phyloP scores from a whole-genome alignment of 2,329 filamentous ascomycete species.

The Colletotrichum tabaci region DNA sequence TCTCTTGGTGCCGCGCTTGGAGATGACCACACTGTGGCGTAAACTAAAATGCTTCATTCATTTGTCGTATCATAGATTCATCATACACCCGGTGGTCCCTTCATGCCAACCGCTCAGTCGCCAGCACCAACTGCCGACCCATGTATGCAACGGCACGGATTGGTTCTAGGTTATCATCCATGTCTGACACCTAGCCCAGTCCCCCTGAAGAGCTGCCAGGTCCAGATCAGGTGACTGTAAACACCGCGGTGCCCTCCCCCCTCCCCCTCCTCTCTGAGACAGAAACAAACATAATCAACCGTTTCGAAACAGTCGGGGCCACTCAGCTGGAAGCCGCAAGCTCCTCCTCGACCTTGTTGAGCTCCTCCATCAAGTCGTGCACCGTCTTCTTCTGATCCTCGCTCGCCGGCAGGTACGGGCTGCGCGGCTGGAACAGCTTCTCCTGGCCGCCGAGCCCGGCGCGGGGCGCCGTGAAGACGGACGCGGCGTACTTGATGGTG shows the following conservation, averaged over 20 bases:
- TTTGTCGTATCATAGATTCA: slow-evolving; percentile 3
- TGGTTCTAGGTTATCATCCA: background rate
- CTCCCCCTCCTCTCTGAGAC: background rate
- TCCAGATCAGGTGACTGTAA: background rate
- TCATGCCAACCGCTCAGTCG: background rate
- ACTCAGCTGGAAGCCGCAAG: slow-evolving; percentile 29
- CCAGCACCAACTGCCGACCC: background rate
- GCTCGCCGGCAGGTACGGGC: slow-evolving; percentile 70
- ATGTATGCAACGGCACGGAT: background rate
- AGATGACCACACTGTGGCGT: too few species aligned
- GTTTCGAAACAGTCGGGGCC: background rate
- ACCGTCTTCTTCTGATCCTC: slow-evolving; percentile 61
- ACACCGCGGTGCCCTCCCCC: background rate
- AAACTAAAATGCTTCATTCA: slow-evolving; percentile 4
- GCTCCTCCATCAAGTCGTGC: slow-evolving; percentile 56
- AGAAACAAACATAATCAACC: background rate
- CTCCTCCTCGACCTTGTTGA: slow-evolving; percentile 60
- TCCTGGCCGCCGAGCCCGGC: slow-evolving; percentile 74
- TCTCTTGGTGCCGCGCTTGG: too few species aligned
- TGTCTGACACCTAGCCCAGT: background rate
- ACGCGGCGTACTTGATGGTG: slow-evolving; percentile 77
- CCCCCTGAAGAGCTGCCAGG: background rate
- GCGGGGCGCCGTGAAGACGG: slow-evolving; percentile 69
- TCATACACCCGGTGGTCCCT: background rate
- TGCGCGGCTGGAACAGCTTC: slow-evolving; percentile 70